Percentiles rank a stretch among this genome's conserved stretches.
Evolutionary conservation across 106 monocot genomes (phyloP).

Genomic region (Apostasia ramifera): DNA sequence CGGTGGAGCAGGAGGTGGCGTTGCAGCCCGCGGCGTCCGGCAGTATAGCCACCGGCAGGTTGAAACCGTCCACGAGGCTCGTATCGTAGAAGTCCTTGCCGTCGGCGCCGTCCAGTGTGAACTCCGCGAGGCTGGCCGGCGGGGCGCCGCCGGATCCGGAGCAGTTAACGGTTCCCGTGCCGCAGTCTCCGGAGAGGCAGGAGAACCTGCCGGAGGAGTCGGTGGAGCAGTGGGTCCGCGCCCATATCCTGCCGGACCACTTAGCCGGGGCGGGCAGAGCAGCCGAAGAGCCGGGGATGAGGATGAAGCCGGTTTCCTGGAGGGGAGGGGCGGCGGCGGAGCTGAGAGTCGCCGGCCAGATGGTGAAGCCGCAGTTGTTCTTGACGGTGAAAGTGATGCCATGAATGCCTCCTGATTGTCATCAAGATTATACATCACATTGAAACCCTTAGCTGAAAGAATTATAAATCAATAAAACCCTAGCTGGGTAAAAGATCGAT

Average conservation of each 20-base stretch:
- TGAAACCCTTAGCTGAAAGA: not conserved
- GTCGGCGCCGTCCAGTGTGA: constrained; percentile 26
- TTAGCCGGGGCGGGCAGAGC: constrained; percentile 2
- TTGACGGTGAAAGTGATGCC: constrained; percentile 18
- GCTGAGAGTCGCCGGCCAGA: constrained; percentile 40
- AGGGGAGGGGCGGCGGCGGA: constrained; percentile 2
- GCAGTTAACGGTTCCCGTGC: constrained; percentile 15
- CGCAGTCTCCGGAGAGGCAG: constrained; percentile 23
- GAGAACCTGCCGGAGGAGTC: constrained; percentile 25
- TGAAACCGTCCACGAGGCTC: constrained; percentile 52
- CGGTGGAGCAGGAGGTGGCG: constrained; percentile 12
- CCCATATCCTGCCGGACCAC: constrained; percentile 46
- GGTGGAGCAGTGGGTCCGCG: constrained; percentile 22
- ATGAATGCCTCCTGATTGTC: constrained; percentile 1
- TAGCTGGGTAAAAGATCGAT: too few relatives aligned
- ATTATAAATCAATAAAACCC: not conserved
- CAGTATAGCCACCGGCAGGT: constrained; percentile 21
- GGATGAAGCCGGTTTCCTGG: constrained; percentile 26
- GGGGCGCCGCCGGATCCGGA: constrained; percentile 20
- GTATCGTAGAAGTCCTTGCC: constrained; percentile 40
- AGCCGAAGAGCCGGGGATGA: not conserved
- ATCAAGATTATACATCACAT: not conserved
- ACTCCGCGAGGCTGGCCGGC: constrained; percentile 33
- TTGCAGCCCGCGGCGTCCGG: constrained; percentile 10
- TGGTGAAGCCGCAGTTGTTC: constrained; percentile 30